Evolutionary conservation across 2,329 filamentous ascomycete genomes (phyloP).

Genomic region (Fusarium chaquense): DNA sequence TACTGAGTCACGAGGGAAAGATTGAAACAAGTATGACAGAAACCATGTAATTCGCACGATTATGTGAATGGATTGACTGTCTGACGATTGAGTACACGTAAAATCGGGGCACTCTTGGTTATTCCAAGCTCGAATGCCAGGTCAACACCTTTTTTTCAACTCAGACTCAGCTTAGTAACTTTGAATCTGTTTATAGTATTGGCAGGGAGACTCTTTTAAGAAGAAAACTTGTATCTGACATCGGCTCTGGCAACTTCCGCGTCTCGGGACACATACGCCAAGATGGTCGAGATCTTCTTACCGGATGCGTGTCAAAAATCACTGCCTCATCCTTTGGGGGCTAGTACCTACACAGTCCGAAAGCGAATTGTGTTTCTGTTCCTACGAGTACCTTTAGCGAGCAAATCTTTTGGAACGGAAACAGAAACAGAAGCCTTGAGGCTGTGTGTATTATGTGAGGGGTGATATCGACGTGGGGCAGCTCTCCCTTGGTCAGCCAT

Average conservation of each 20-base stretch:
- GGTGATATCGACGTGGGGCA: conserved; percentile 34
- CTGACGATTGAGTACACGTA: no score
- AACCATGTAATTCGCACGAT: not conserved
- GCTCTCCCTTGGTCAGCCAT: conserved; percentile 5
- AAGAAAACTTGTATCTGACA: not conserved
- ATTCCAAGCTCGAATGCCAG: not conserved
- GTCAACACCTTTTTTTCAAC: not conserved
- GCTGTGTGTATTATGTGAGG: conserved; percentile 31
- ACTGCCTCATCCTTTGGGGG: conserved; percentile 20
- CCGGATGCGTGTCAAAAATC: conserved; percentile 33
- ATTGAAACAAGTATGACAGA: not conserved
- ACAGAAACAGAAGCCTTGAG: conserved; percentile 10
- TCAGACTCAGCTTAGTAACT: conserved; percentile 4
- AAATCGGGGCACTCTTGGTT: not conserved
- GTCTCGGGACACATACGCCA: conserved; percentile 12
- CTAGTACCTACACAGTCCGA: conserved; percentile 31
- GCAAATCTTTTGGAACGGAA: not conserved
- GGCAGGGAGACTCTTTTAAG: not conserved
- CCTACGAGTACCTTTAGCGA: not conserved
- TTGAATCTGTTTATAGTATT: not conserved
- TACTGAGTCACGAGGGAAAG: not conserved
- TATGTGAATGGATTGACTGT: not conserved
- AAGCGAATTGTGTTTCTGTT: conserved; percentile 10
- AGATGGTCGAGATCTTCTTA: conserved; percentile 13
- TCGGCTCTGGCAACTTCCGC: conserved; percentile 9